phyloP scores from a whole-genome alignment of 2,329 filamentous ascomycete species.

The Paecilomyces sp. region DNA sequence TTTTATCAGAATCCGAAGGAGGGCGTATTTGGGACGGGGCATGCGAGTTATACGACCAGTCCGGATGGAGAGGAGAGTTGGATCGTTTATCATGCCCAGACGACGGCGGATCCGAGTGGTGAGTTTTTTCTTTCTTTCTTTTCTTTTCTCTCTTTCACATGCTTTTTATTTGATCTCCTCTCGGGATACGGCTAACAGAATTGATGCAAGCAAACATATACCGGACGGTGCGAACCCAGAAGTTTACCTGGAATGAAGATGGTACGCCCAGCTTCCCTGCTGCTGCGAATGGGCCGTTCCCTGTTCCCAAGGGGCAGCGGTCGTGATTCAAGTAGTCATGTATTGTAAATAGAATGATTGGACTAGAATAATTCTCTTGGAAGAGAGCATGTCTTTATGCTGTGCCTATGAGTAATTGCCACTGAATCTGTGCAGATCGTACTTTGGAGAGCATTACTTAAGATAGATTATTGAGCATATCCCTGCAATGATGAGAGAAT shows the following conservation, averaged over 20 bases:
- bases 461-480: no score
- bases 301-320: conserved; percentile 18
- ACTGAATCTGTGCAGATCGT: no score
- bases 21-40: conserved; percentile 42
- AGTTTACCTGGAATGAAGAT: conserved; percentile 42
- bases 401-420: background rate
- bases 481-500: no score
- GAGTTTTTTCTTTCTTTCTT: conserved; percentile 30
- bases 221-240: conserved; percentile 43
- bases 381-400: background rate
- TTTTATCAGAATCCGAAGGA: conserved; percentile 44
- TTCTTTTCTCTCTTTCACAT: no score
- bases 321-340: background rate
- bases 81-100: conserved; percentile 47
- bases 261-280: conserved; percentile 41
- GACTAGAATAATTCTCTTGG: background rate
- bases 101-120: conserved; percentile 40
- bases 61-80: conserved; percentile 43
- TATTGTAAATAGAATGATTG: no score
- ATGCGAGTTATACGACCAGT: conserved; percentile 44
- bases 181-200: background rate
- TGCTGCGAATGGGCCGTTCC: conserved; percentile 44
- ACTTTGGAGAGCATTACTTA: no score
- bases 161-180: conserved; percentile 11
- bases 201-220: conserved; percentile 1